Conservation (phyloP, 2,329 filamentous ascomycete species). For the Lasiodiplodia sp. region DNA sequence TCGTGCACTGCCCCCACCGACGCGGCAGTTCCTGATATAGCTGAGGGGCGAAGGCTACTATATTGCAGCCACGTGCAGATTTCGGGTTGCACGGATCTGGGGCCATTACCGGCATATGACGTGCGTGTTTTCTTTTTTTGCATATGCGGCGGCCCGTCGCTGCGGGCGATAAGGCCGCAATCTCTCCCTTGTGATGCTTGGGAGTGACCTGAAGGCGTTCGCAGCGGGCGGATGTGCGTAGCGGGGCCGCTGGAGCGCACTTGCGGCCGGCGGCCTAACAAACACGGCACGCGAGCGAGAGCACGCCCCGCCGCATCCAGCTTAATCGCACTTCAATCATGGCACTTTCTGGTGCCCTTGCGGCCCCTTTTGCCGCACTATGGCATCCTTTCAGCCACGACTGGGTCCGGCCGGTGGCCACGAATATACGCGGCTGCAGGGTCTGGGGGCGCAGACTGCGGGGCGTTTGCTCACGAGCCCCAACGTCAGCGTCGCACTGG, state of each 20-base stretch:
- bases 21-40: neutral
- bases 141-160: neutral
- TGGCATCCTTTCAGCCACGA: neutral
- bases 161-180: neutral
- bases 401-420: neutral
- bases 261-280: neutral
- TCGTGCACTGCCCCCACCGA: neutral
- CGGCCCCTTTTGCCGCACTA: neutral
- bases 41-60: neutral
- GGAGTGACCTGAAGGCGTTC: slow-evolving; percentile 1
- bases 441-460: slow-evolving; percentile 2
- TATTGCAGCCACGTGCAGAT: slow-evolving; percentile 15
- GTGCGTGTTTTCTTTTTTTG: neutral
- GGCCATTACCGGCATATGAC: neutral
- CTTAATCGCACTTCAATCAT: neutral
- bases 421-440: slow-evolving; percentile 1
- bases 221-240: neutral
- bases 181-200: slow-evolving; percentile 2
- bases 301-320: neutral
- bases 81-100: slow-evolving; percentile 15
- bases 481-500: slow-evolving; percentile 23
- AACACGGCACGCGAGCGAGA: neutral
- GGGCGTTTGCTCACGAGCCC: slow-evolving; percentile 21
- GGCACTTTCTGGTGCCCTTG: neutral
- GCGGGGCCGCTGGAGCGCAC: neutral